Base-by-base conservation (phyloP, 2,329 filamentous ascomycete genomes). In the Ophioceras dolichostomum region DNA sequence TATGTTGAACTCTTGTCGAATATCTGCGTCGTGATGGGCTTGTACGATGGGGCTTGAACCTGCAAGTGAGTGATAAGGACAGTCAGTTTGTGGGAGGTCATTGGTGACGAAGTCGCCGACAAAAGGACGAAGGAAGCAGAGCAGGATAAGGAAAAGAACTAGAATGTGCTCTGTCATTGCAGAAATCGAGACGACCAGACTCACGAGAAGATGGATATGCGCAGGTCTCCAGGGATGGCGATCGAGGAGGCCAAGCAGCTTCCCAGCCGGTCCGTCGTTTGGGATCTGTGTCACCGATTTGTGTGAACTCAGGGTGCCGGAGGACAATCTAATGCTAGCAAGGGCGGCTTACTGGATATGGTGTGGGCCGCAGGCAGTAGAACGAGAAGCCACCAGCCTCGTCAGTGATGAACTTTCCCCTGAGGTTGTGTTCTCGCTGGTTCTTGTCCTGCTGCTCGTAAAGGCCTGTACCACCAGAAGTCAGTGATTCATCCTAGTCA, bases 381-480 rank as follows among this genome's bases (percentile, higher is more conserved):
- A 76, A 63, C 2, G 61, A 65, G 53, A 83, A 86, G 13, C 63
- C 61, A 1, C 82, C 81, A 17, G 79, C 60, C 5, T 61, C 61
- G 42, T 80, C 38, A 6, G 45, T 43, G 6, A 42, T 33, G 19
- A 47, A 45, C 22, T 46, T 46, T 14, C 45, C 45, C 1, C 45
- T 39, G 33, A 47, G 32, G 22, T 47, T 47, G 26, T 38, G 19
- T 21, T 46, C 45, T 16, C 27, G 28, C 41, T 47, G 45, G 1
- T 34, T 21, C 2, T 36, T 61, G 45, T 87, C 82, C 57, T 87
- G 82, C 57, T 86, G 80, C 60, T 86, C 81, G 45, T 80, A 79
- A 50, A 67, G 49, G 8, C 62, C 61, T 61, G 22, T 9, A 7
- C 17, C n/a, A n/a, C n/a, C n/a, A n/a, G n/a, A n/a, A n/a, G n/a